Base-by-base conservation (phyloP, 441 rosid genomes). In the Geranium incanum region DNA sequence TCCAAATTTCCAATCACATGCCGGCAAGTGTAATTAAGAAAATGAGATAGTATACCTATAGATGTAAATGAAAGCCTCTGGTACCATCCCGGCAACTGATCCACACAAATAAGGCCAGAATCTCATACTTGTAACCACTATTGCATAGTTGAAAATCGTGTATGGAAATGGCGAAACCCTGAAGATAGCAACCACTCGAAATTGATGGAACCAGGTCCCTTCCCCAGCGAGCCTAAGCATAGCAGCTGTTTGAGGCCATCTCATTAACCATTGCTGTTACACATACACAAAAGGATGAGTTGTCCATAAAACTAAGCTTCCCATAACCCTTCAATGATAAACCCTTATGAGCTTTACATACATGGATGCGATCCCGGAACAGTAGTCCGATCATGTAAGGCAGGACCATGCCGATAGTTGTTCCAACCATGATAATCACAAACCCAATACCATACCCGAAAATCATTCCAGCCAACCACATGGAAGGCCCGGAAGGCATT, bases 381-480 rank as follows among this genome's bases (percentile, higher is more conserved):
- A 85, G 72, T 38, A 92, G 81, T 50, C 99, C 99, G 36, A 95
- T 88, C 39, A 81, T 71, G 79, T 86, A 95, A 18, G 99, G 96
- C 66, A 95, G 83, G 73, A 90, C 76, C 99, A 92, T 95, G 65
- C 99, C 99, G 0, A 95, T 67, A 0, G 99, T 90, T 75, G 98
- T 95, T 72, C 99, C 99, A 28, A 86, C 91, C 98, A 95, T 95
- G 79, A 95, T 95, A 33, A 95, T 95, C 41, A 88, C 72, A 41
- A 92, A 92, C 38, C 99, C 99, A 18, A 90, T 78, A 68, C 95
- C 96, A 63, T 95, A 95, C 43, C 99, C 98, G 21, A 92, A 95
- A 70, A 91, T 92, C 99, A 95, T 95, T 18, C 99, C 99, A 75
- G 97, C 95, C 82, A 95, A 80, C 99, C 97, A 95, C 99, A 95